Conservation (phyloP, 148 eudicot species). For the Rhododendron simsii region DNA sequence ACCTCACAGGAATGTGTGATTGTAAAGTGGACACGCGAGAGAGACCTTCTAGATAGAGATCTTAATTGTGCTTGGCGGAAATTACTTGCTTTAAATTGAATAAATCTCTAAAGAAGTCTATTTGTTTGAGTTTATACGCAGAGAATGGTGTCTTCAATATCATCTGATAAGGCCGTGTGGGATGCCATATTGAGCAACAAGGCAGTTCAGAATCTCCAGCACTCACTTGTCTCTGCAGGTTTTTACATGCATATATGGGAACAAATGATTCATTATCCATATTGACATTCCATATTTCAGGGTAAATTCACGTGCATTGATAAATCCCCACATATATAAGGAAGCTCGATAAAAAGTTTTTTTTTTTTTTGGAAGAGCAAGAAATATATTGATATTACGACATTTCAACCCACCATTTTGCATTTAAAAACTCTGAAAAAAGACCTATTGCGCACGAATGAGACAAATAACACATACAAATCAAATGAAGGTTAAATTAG, state of each 20-base stretch:
- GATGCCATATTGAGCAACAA: slow-evolving; percentile 43
- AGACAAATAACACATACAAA: too few species aligned
- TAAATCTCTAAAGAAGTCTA: background rate
- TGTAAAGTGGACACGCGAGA: too few species aligned
- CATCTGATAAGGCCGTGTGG: slow-evolving; percentile 54
- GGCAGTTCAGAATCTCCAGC: slow-evolving; percentile 40
- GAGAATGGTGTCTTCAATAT: slow-evolving; percentile 44
- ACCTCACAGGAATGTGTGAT: too few species aligned
- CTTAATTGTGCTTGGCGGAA: background rate
- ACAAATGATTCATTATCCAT: background rate
- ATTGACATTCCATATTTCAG: background rate
- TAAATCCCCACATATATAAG: background rate
- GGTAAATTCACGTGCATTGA: background rate
- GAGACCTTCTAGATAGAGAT: background rate
- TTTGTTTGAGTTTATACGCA: slow-evolving; percentile 12
- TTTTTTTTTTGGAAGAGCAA: too few species aligned
- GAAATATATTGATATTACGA: too few species aligned
- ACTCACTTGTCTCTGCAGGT: slow-evolving; percentile 36
- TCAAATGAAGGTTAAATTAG: too few species aligned
- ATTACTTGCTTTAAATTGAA: background rate
- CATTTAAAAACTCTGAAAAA: too few species aligned
- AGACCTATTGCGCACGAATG: too few species aligned
- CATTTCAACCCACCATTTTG: too few species aligned
- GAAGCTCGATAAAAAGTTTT: too few species aligned
- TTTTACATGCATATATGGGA: background rate